A percentile compares a stretch with the other conserved stretches of the same genome.
Conservation (phyloP, 2,329 filamentous ascomycete species). For the Stromatinia cepivora region DNA sequence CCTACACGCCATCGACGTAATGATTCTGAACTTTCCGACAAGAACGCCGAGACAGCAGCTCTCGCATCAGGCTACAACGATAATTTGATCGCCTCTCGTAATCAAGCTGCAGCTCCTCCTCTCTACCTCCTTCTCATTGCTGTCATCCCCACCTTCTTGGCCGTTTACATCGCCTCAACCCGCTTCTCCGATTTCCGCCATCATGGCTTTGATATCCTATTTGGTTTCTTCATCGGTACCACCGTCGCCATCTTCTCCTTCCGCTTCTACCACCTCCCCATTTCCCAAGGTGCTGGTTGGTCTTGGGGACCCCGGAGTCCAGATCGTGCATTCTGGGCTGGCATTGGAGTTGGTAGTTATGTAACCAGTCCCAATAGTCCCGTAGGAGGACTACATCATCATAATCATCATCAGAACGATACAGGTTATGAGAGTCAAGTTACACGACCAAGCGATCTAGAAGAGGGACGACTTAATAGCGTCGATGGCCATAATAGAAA, state of each 20-base stretch:
- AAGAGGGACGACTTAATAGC: conserved; percentile 17
- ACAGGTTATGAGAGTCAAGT: conserved; percentile 9
- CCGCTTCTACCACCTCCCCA: conserved; percentile 81
- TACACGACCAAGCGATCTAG: conserved; percentile 23
- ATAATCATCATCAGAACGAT: background rate
- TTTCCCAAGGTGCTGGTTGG: conserved; percentile 80
- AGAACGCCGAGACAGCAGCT: conserved; percentile 10
- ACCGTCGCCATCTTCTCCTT: conserved; percentile 73
- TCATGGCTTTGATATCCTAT: conserved; percentile 88
- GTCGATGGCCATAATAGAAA: conserved; percentile 8
- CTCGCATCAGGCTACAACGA: conserved; percentile 36
- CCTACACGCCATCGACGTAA: background rate
- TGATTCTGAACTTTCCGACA: conserved; percentile 7
- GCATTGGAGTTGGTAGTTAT: conserved; percentile 53
- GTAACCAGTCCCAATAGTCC: conserved; percentile 35
- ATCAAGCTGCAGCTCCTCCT: conserved; percentile 78
- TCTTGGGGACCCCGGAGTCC: conserved; percentile 78
- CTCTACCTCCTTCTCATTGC: conserved; percentile 72
- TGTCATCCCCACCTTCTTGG: conserved; percentile 69
- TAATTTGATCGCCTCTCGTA: conserved; percentile 55
- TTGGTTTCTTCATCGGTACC: conserved; percentile 77
- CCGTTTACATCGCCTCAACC: conserved; percentile 80
- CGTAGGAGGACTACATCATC: conserved; percentile 16
- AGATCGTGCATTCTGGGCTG: conserved; percentile 76
- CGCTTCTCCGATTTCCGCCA: conserved; percentile 89